These are phyloP conservation scores for Raddia guianensis DNA, from an alignment of 176 grass and related monocot species.

Conservation along the genomic window DNA sequence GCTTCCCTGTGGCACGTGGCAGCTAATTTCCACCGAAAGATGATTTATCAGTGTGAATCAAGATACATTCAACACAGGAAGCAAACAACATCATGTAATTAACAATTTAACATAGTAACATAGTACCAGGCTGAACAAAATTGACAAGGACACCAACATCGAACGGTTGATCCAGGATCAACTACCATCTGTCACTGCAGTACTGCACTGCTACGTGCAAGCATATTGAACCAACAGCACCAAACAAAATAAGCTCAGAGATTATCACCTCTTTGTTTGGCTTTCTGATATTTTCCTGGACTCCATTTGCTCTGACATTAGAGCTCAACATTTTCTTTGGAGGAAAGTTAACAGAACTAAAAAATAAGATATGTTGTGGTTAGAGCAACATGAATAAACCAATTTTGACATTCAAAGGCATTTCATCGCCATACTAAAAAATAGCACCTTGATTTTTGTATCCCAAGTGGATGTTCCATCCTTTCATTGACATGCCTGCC, in stretches of 20 bases:
- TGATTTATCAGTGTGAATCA: conserved; percentile 15
- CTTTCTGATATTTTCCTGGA: conserved; percentile 40
- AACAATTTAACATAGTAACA: not conserved
- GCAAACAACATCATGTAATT: conserved; percentile 5
- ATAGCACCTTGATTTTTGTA: conserved; percentile 69
- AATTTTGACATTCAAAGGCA: conserved; percentile 36
- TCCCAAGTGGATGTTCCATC: conserved; percentile 31
- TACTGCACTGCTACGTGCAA: conserved; percentile 11
- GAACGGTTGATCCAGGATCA: not conserved
- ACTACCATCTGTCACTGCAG: not conserved
- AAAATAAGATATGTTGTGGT: conserved; percentile 10
- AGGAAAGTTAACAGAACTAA: conserved; percentile 65
- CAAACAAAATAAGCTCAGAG: conserved; percentile 12
- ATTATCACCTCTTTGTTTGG: conserved; percentile 57
- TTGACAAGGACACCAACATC: not conserved
- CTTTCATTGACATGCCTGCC: conserved; percentile 34
- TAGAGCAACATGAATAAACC: conserved; percentile 33
- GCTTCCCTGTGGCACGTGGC: not conserved
- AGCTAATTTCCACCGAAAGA: conserved; percentile 24
- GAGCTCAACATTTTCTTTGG: conserved; percentile 53
- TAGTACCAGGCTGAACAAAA: not conserved
- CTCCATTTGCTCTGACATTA: conserved; percentile 36
- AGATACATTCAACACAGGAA: conserved; percentile 4
- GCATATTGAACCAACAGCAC: conserved; percentile 13
- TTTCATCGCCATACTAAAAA: conserved; percentile 36